Conservation (phyloP, 352 stramenopile species). For the Saprolegnia parasitica region DNA sequence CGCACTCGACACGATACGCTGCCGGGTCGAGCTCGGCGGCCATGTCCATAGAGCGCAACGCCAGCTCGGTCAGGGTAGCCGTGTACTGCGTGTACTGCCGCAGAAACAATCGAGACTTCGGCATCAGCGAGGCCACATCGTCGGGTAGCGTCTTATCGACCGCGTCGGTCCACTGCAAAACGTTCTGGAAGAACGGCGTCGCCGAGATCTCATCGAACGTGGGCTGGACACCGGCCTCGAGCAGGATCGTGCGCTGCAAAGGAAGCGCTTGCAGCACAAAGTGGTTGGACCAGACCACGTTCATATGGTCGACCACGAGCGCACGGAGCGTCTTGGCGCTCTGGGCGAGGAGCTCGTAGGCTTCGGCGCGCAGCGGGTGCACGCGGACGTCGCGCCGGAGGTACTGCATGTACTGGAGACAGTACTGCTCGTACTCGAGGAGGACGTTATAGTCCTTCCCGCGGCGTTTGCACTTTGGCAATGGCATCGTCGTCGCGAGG, state of each 20-base stretch:
- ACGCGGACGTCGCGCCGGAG: constrained; percentile 16
- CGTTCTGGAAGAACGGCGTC: constrained; percentile 3
- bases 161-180: constrained; percentile 20
- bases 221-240: background rate
- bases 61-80: constrained; percentile 55
- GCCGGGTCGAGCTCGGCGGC: constrained; percentile 38
- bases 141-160: constrained; percentile 1
- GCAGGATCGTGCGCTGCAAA: background rate
- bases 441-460: constrained; percentile 23
- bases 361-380: constrained; percentile 13
- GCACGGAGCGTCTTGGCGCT: constrained; percentile 12
- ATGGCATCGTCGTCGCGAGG: constrained; percentile 8
- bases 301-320: constrained; percentile 25
- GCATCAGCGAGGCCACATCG: background rate
- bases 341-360: constrained; percentile 6
- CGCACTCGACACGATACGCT: constrained; percentile 48
- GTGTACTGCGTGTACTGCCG: constrained; percentile 45
- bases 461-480: constrained; percentile 23
- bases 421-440: constrained; percentile 11
- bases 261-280: background rate
- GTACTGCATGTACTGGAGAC: constrained; percentile 22
- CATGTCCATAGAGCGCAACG: constrained; percentile 60
- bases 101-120: constrained; percentile 35
- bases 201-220: constrained; percentile 10
- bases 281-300: constrained; percentile 21